Evolutionary conservation across 176 grass and related monocot species (phyloP), one percentile per base, ranked within the genome.

Genomic region (Paspalum vaginatum): DNA sequence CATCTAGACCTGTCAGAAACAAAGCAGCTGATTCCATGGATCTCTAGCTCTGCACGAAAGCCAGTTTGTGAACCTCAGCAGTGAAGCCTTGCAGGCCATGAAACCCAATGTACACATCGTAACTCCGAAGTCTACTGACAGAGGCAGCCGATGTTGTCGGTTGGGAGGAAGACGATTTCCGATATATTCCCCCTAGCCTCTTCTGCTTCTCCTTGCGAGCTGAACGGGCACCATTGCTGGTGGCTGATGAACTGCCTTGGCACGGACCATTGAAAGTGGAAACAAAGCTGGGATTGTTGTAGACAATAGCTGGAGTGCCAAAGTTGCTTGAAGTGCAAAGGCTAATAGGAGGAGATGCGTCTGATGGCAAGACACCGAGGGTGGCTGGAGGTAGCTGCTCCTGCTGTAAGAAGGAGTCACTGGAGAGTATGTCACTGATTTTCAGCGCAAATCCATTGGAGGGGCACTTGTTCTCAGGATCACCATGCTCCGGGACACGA

Each of bases 61-160:
- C 96, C 96, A 98, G 61, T 93, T 93, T 40, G 87, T 89, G 75
- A 95, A 98, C 69, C 96, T 89, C 80, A 95, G 73, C 52, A 98
- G 75, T 21, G 92, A 93, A 91, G 83, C 71, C 68, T 98, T 98
- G 76, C 81, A n/a, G 86, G 52, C 96, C 96, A 76, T 98, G 92
- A 90, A 93, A 98, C 67, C 92, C 92, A 80, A 98, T 86, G 72
- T 98, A 98, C 69, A 98, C 92, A 88, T 98, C 96, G 14, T 86
- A 91, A 47, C 81, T 91, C 61, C 90, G 83, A 42, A 84, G 60
- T 49, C 88, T 88, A 59, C 79, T 89, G 48, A 81, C 85, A 37
- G 96, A 91, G 72, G 84, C 79, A 32, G 79, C 86, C 71, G 86
- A 88, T 81, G 86, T 72, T 1, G 83, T 84, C 41, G 86, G 84